phyloP scores from a whole-genome alignment of 2,329 filamentous ascomycete genomes.

The Chaetomiaceae sp. region DNA sequence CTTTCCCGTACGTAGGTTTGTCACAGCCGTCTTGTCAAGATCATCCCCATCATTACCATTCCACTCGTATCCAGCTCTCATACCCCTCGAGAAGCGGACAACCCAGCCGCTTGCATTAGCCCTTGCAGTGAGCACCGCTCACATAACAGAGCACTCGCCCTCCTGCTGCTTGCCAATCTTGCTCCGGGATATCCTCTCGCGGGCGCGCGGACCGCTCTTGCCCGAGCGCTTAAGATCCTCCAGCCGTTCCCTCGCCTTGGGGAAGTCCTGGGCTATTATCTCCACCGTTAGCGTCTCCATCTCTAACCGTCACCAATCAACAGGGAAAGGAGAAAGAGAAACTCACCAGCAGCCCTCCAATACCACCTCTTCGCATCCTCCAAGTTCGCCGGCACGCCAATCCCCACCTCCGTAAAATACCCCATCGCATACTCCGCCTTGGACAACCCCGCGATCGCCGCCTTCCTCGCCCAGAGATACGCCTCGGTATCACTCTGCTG shows the following conservation, averaged over 20 bases:
- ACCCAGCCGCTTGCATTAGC: too few relatives aligned
- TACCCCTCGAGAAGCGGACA: background rate
- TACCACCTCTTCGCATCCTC: conserved; percentile 99
- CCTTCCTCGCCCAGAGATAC: conserved; percentile 94
- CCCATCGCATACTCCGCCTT: conserved; percentile 99
- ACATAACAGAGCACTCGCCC: conserved; percentile 86
- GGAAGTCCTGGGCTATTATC: conserved; percentile 78
- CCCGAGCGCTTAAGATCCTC: conserved; percentile 86
- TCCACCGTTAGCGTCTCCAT: conserved; percentile 15
- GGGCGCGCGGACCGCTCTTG: conserved; percentile 64
- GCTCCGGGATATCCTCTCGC: conserved; percentile 75
- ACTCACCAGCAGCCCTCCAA: conserved; percentile 91
- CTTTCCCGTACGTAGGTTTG: background rate
- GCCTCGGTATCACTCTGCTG: conserved; percentile 93
- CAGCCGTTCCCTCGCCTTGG: conserved; percentile 85
- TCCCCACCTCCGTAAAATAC: conserved; percentile 93
- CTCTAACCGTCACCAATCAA: background rate
- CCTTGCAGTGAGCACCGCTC: background rate
- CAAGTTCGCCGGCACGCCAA: conserved; percentile 77
- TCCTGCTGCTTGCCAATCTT: conserved; percentile 81
- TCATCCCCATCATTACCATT: background rate
- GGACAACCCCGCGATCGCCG: conserved; percentile 77
- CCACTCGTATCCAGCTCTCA: background rate
- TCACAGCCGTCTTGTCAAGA: background rate
- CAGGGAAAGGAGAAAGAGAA: conserved; percentile 47